Evolutionary conservation across 257 asterid genomes (phyloP), one percentile per base, ranked within the genome.

Genomic region (Solanum medicagineum): DNA sequence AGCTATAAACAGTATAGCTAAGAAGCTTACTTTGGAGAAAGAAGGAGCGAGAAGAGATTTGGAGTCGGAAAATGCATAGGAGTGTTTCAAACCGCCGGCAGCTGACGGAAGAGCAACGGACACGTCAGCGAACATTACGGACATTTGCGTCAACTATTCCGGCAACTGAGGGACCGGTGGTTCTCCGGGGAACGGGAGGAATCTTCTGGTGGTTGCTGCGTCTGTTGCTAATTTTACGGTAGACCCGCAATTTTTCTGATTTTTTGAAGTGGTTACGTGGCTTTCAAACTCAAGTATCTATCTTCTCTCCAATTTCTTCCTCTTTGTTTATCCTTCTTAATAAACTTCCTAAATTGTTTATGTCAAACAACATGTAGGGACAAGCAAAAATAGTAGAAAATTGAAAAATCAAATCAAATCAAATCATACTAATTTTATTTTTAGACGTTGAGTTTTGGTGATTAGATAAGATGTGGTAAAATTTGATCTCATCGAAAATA

Each of bases 121-220:
- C 12, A 88, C 91, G 85, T 95, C 96, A 20, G 94, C 65, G 24
- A 91, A 87, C 9, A 93, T 85, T 82, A 92, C 92, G 83, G 94
- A 87, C 85, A 93, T 55, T 79, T 91, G 94, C 95, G 91, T 89
- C 85, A 5, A 51, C 83, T 77, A 51, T 51, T 51, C 63, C 56
- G 73, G 73, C 2, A 20, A 44, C 11, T 24, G 73, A 26, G 20
- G 19, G 11, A 26, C 20, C 73, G 12, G 47, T 32, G n/a, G 13
- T 32, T 66, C 32, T 1, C 75, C 47, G 47, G 75, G 44, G 74
- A 16, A 32, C 13, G 75, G 3, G 16, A 8, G 56, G 56, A 73
- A 73, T 73, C 81, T 45, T 45, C 81, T 74, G 55, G 57, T 45
- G 19, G 57, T 20, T 69, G 16, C 55, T 71, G 54, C 80, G 47